Evolutionary conservation across 139 green algal genomes (phyloP).

Genomic region (Choricystis sp.): DNA sequence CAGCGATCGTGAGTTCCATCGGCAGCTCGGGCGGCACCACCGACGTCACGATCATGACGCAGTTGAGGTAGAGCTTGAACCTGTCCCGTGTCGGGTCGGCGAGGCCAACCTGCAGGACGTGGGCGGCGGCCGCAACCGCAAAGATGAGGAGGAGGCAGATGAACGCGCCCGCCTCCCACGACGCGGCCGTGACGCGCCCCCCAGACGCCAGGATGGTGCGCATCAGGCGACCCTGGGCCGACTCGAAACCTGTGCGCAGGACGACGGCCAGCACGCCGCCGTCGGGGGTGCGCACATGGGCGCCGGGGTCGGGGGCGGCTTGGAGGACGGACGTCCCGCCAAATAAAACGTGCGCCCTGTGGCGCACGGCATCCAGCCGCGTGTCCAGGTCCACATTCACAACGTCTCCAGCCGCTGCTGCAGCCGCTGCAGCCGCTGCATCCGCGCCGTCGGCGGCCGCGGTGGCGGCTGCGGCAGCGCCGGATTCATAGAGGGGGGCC

Average conservation of each 20-base stretch:
- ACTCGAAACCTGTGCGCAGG: constrained; percentile 93
- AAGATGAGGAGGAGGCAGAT: constrained; percentile 97
- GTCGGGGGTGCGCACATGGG: constrained; percentile 60
- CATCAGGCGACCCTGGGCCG: constrained; percentile 87
- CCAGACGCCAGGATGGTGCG: constrained; percentile 84
- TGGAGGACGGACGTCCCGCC: constrained; percentile 85
- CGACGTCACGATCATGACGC: constrained; percentile 92
- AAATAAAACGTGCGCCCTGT: constrained; percentile 85
- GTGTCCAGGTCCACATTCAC: constrained; percentile 7
- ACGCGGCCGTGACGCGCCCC: constrained; percentile 88
- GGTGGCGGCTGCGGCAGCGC: background rate
- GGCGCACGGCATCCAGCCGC: constrained; percentile 32
- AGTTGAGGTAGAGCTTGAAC: constrained; percentile 97
- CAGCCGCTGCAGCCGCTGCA: too few relatives aligned
- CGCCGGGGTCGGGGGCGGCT: constrained; percentile 41
- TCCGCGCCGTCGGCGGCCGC: background rate
- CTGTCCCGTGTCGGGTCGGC: constrained; percentile 63
- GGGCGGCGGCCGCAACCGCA: constrained; percentile 64
- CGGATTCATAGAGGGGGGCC: constrained; percentile 20
- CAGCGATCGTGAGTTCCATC: constrained; percentile 93
- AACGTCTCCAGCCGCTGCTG: background rate
- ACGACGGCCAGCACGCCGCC: constrained; percentile 79
- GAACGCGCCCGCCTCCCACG: constrained; percentile 82
- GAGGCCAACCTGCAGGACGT: constrained; percentile 72
- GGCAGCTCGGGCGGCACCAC: constrained; percentile 94